These are phyloP conservation scores for Calophaca sinica DNA, from an alignment of 306 rosid species.

Conservation along the genomic window DNA sequence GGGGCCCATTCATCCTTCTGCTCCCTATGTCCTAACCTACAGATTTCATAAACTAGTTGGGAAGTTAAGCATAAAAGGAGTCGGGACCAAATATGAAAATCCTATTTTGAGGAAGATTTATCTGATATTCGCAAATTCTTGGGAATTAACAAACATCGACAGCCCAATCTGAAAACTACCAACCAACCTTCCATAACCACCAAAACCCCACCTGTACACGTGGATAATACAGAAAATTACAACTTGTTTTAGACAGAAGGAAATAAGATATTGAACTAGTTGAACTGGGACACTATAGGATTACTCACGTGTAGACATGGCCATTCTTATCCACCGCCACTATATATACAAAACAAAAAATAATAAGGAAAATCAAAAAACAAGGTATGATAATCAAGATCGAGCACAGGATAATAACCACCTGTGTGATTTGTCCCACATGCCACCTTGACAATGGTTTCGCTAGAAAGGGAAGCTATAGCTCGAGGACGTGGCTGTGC, in stretches of 20 bases:
- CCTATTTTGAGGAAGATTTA: constrained; percentile 18
- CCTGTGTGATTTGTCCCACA: constrained; percentile 98
- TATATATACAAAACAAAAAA: constrained; percentile 52
- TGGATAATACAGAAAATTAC: constrained; percentile 29
- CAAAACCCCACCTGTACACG: constrained; percentile 91
- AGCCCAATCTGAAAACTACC: constrained; percentile 23
- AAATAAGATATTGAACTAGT: constrained; percentile 7
- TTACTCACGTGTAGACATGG: constrained; percentile 88
- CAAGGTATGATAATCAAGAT: not conserved
- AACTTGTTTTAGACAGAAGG: constrained; percentile 35
- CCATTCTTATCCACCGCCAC: constrained; percentile 97
- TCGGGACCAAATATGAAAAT: constrained; percentile 19
- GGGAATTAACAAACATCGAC: constrained; percentile 32
- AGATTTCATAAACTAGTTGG: constrained; percentile 37
- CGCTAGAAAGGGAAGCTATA: constrained; percentile 86
- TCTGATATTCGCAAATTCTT: constrained; percentile 30
- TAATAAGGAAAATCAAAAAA: constrained; percentile 31
- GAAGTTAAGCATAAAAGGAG: constrained; percentile 14
- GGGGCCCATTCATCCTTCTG: constrained; percentile 98
- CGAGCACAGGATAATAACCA: constrained; percentile 48
- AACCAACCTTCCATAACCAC: constrained; percentile 97
- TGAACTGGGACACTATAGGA: constrained; percentile 23
- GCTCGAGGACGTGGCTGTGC: constrained; percentile 95
- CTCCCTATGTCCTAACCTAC: constrained; percentile 98
- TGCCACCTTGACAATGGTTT: constrained; percentile 84